These are phyloP conservation scores for Aleurites moluccanus DNA, from an alignment of 441 rosid genomes.

Conservation along the genomic window DNA sequence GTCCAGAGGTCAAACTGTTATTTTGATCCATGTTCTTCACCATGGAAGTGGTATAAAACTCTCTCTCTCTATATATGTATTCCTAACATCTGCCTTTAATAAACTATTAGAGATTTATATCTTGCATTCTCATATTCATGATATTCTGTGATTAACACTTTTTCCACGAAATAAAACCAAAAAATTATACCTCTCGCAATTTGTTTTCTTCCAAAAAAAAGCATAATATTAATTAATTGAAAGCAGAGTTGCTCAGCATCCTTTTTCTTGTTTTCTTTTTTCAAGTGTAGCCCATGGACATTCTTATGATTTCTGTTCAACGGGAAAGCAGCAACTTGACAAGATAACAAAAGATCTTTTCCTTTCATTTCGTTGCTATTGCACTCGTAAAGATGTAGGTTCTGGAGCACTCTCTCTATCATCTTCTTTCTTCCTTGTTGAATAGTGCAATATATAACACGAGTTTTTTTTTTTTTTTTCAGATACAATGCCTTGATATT, in stretches of 20 bases:
- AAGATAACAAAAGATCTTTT: slow-evolving; percentile 57
- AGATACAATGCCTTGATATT: slow-evolving; percentile 74
- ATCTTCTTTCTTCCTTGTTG: background rate
- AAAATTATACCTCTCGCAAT: too few species aligned
- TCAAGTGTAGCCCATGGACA: slow-evolving; percentile 27
- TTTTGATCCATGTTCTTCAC: slow-evolving; percentile 61
- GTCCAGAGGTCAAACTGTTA: slow-evolving; percentile 49
- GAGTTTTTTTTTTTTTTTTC: too few species aligned
- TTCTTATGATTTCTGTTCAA: slow-evolving; percentile 21
- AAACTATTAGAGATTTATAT: too few species aligned
- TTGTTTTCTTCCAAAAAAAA: too few species aligned
- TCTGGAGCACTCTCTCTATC: background rate
- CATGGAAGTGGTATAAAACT: slow-evolving; percentile 18
- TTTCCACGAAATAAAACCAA: too few species aligned
- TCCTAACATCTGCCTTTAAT: too few species aligned
- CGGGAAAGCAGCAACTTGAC: slow-evolving; percentile 39
- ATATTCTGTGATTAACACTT: too few species aligned
- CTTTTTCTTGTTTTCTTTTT: background rate
- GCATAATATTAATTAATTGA: too few species aligned
- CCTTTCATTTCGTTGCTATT: slow-evolving; percentile 79
- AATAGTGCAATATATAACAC: background rate
- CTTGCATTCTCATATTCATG: too few species aligned
- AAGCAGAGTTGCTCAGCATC: too few species aligned
- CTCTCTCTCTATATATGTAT: too few species aligned
- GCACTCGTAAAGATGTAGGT: slow-evolving; percentile 85